phyloP scores from a whole-genome alignment of 2,329 filamentous ascomycete species.

The Fusarium secorum region DNA sequence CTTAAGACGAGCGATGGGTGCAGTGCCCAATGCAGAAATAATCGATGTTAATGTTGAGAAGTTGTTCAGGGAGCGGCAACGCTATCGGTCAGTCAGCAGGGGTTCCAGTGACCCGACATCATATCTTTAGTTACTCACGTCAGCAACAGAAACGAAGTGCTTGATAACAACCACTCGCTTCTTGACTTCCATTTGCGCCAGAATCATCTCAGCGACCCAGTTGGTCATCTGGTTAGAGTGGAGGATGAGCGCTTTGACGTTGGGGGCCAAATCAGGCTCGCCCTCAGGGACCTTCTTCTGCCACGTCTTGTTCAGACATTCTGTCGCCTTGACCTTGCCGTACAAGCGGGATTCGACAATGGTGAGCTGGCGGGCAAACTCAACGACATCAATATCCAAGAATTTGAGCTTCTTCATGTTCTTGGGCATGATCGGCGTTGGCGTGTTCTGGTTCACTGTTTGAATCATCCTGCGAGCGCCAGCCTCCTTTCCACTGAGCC shows the following conservation, averaged over 20 bases:
- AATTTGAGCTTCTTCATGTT: slow-evolving; percentile 99
- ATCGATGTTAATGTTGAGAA: slow-evolving; percentile 98
- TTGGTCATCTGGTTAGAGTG: slow-evolving; percentile 99
- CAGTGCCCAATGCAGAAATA: slow-evolving; percentile 92
- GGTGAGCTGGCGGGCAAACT: slow-evolving; percentile 97
- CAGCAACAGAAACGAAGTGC: slow-evolving; percentile 94
- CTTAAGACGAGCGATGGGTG: slow-evolving; percentile 91
- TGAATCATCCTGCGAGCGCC: slow-evolving; percentile 86
- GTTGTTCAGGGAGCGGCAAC: slow-evolving; percentile 93
- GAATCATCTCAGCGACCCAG: slow-evolving; percentile 99
- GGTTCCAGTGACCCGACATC: background rate
- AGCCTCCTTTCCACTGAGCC: slow-evolving; percentile 86
- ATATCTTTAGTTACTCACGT: slow-evolving; percentile 68
- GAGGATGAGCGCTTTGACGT: slow-evolving; percentile 94
- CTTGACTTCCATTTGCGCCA: slow-evolving; percentile 93
- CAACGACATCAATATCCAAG: slow-evolving; percentile 91
- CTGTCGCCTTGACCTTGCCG: slow-evolving; percentile 92
- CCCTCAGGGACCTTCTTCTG: slow-evolving; percentile 90
- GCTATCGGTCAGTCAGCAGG: slow-evolving; percentile 59
- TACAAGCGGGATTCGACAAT: slow-evolving; percentile 96
- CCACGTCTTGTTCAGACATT: slow-evolving; percentile 99
- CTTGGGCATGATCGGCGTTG: slow-evolving; percentile 91
- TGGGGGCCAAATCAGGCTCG: slow-evolving; percentile 85
- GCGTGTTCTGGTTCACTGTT: slow-evolving; percentile 82
- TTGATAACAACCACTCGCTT: slow-evolving; percentile 98